These are phyloP conservation scores for Macrotyloma uniflorum DNA, from an alignment of 306 rosid species.

Conservation along the genomic window DNA sequence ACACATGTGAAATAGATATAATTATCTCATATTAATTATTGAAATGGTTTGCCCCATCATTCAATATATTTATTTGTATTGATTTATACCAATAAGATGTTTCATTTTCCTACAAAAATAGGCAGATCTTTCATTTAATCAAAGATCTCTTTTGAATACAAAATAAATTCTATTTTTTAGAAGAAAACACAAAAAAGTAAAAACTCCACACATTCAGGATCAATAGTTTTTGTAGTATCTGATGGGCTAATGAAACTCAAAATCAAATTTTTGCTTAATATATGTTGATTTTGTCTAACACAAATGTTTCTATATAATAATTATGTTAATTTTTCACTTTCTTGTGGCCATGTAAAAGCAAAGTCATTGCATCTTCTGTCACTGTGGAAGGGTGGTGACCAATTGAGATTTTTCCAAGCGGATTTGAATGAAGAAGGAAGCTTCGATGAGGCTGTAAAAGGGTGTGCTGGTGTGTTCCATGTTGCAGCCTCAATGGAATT, in stretches of 20 bases:
- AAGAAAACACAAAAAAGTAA: not conserved
- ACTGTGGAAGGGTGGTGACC: constrained; percentile 52
- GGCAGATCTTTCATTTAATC: too few relatives aligned
- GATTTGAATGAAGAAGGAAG: constrained; percentile 74
- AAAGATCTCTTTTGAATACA: not conserved
- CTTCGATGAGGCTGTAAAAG: constrained; percentile 74
- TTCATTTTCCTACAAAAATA: too few relatives aligned
- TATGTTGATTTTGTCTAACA: too few relatives aligned
- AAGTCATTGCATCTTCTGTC: constrained; percentile 65
- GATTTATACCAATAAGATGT: not conserved
- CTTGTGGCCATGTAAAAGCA: constrained; percentile 46
- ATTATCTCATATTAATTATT: not conserved
- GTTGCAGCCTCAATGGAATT: constrained; percentile 82
- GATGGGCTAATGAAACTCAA: not conserved
- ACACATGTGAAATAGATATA: too few relatives aligned
- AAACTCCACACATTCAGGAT: not conserved
- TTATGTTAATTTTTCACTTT: not conserved
- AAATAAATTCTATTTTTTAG: not conserved
- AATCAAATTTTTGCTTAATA: not conserved
- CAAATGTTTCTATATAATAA: not conserved
- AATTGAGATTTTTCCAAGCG: constrained; percentile 65
- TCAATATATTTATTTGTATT: not conserved
- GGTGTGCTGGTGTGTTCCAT: constrained; percentile 74
- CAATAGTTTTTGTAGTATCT: not conserved
- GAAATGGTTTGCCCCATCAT: not conserved